Evolutionary conservation across 2,329 filamentous ascomycete genomes (phyloP).

Genomic region (Fusarium sp.): DNA sequence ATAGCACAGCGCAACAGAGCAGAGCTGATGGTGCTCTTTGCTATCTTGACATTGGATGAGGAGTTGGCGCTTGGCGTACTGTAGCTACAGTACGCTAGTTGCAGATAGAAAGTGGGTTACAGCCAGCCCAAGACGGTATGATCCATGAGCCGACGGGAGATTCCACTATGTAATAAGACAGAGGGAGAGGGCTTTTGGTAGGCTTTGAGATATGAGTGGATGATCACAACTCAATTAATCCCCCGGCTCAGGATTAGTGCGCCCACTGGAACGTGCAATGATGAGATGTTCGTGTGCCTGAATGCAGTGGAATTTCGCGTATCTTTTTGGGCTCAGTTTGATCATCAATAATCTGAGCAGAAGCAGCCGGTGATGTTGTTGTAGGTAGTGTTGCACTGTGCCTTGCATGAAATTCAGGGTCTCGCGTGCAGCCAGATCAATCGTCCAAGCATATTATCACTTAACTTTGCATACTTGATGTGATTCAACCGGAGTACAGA

Average conservation of each 20-base stretch:
- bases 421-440: background rate
- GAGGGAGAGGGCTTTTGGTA: background rate
- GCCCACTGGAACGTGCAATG: slow-evolving; percentile 17
- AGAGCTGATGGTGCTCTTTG: background rate
- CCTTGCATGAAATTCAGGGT: background rate
- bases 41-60: slow-evolving; percentile 1
- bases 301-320: slow-evolving; percentile 12
- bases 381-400: background rate
- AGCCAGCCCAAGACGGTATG: slow-evolving; percentile 1
- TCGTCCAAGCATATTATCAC: no score
- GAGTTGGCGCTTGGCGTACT: slow-evolving; percentile 2
- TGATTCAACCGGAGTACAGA: background rate
- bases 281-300: slow-evolving; percentile 1
- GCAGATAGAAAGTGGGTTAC: slow-evolving; percentile 4
- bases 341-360: background rate
- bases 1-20: background rate
- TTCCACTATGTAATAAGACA: background rate
- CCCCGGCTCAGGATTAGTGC: slow-evolving; percentile 22
- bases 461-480: no score
- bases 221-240: slow-evolving; percentile 2
- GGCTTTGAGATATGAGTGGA: slow-evolving; percentile 2
- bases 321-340: background rate
- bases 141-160: slow-evolving; percentile 4
- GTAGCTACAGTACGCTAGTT: background rate
- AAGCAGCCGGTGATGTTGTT: background rate